Evolutionary conservation across 2,329 filamentous ascomycete species (phyloP).

Genomic region (Sclerotinia minor): DNA sequence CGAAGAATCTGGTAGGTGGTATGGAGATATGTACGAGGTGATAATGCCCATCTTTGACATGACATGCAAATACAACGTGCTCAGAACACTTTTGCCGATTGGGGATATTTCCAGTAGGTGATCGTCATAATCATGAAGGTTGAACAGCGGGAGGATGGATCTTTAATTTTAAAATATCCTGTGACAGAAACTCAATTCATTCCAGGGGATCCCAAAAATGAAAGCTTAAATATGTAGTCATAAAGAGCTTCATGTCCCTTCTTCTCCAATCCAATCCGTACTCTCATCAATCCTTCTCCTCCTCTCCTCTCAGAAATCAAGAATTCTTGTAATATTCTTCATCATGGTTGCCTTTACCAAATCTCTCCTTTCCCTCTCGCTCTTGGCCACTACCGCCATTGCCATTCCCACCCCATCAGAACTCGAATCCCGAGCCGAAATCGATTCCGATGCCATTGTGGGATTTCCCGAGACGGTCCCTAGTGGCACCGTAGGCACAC

Average conservation of each 20-base stretch:
- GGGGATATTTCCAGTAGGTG: not conserved
- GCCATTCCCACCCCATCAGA: slow-evolving; percentile 33
- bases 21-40: not conserved
- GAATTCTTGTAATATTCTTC: not conserved
- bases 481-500: slow-evolving; percentile 46
- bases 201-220: not conserved
- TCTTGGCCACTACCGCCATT: slow-evolving; percentile 27
- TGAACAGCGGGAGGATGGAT: not conserved
- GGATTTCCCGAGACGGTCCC: slow-evolving; percentile 57
- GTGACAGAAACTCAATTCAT: not conserved
- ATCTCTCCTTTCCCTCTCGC: slow-evolving; percentile 27
- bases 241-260: not conserved
- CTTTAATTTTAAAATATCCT: not conserved
- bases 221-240: not conserved
- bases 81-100: not conserved
- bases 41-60: not conserved
- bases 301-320: not conserved
- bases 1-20: not conserved
- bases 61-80: not conserved
- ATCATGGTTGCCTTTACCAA: slow-evolving; percentile 32
- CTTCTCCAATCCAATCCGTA: not conserved
- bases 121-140: not conserved
- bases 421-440: slow-evolving; percentile 44
- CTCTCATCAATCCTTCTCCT: not conserved
- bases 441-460: slow-evolving; percentile 50